A percentile compares a stretch with the other conserved stretches of the same genome.
Conservation (phyloP, 805 yeast species). For the Isabelozyma pseudorhagii region DNA sequence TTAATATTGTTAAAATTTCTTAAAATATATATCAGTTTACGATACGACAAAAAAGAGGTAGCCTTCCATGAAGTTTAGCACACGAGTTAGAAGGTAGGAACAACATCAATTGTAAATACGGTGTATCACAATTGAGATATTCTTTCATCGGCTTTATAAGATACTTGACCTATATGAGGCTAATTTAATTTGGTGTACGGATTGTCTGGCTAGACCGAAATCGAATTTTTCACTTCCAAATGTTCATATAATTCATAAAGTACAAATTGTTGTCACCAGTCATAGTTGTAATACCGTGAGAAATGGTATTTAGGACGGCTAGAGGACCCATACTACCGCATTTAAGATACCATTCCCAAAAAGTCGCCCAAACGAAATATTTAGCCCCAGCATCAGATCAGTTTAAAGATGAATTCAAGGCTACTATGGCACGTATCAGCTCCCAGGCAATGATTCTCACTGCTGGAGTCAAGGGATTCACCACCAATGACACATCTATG, state of each 20-base stretch:
- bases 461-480: conserved; percentile 19
- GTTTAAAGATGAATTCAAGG: conserved; percentile 17
- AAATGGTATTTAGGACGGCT: neutral
- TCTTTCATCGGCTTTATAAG: no score
- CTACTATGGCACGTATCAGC: conserved; percentile 35
- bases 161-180: no score
- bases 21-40: neutral
- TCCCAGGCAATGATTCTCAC: conserved; percentile 45
- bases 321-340: neutral
- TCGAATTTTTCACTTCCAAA: neutral
- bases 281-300: neutral
- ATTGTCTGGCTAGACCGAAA: neutral
- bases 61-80: no score
- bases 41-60: no score
- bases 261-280: neutral
- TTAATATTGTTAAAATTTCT: neutral
- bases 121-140: no score
- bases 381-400: neutral
- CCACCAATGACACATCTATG: conserved; percentile 1
- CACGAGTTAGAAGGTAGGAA: no score
- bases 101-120: no score
- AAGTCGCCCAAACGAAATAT: neutral
- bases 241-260: no score
- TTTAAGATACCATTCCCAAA: neutral
- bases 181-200: neutral